Evolutionary conservation across 2,329 filamentous ascomycete genomes (phyloP).

Genomic region (Neopestalotiopsis clavispora): DNA sequence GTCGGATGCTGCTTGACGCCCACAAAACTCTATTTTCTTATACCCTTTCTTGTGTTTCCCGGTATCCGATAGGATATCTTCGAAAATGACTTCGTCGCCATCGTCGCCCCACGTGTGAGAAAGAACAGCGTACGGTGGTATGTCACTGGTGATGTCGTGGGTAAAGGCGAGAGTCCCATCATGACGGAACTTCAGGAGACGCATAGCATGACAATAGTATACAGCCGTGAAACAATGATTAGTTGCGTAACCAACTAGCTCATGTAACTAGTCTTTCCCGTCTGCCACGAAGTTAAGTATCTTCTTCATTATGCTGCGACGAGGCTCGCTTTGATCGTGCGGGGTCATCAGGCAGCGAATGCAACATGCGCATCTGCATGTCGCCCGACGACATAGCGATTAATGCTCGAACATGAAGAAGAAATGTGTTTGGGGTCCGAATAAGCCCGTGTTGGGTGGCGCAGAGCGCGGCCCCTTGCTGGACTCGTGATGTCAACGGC

Average conservation of each 20-base stretch:
- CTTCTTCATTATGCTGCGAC: too few species aligned
- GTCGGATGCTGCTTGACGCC: slow-evolving; percentile 15
- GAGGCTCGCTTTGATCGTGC: too few species aligned
- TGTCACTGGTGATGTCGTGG: background rate
- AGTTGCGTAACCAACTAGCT: background rate
- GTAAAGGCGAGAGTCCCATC: background rate
- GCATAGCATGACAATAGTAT: background rate
- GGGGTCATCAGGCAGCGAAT: too few species aligned
- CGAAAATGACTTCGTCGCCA: slow-evolving; percentile 19
- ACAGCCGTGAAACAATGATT: background rate
- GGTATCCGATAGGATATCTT: slow-evolving; percentile 15
- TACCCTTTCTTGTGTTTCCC: slow-evolving; percentile 15
- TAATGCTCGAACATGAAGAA: too few species aligned
- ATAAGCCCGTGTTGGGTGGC: too few species aligned
- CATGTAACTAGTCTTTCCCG: too few species aligned
- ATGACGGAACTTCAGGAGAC: background rate
- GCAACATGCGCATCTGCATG: too few species aligned
- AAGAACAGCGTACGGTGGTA: slow-evolving; percentile 21
- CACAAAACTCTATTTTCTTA: slow-evolving; percentile 22
- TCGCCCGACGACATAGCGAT: too few species aligned
- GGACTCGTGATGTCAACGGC: too few species aligned
- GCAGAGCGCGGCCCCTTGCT: too few species aligned
- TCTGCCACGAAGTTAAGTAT: too few species aligned
- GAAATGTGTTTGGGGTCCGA: too few species aligned
- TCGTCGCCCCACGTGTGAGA: slow-evolving; percentile 23